Conservation (phyloP, 208 protist species). For the Acanthamoeba lenticulata region DNA sequence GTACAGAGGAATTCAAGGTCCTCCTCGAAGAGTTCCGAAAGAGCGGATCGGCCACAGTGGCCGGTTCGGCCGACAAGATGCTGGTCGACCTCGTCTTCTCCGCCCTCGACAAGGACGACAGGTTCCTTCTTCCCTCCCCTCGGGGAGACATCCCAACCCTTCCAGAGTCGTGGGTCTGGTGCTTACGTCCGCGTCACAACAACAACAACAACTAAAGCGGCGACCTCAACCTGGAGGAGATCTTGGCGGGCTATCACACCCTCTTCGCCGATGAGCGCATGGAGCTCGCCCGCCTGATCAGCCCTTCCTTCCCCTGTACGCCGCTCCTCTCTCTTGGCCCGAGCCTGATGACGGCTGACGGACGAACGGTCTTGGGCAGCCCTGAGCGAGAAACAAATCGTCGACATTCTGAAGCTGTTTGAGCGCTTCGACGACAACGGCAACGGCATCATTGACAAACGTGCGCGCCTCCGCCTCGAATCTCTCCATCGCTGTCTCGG, state of each 20-base stretch:
- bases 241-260: slow-evolving; percentile 1
- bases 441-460: slow-evolving; percentile 53
- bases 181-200: background rate
- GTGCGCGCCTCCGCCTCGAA: background rate
- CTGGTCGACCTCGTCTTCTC: slow-evolving; percentile 16
- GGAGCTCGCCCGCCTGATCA: slow-evolving; percentile 1
- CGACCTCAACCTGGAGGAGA: slow-evolving; percentile 26
- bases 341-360: no score
- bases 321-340: background rate
- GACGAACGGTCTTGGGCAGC: background rate
- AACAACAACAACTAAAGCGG: background rate
- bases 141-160: no score
- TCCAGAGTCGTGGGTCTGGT: no score
- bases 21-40: slow-evolving; percentile 10
- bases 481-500: background rate
- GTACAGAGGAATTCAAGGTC: background rate
- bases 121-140: no score
- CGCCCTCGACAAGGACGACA: slow-evolving; percentile 52
- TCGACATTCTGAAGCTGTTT: background rate
- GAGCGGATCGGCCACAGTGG: slow-evolving; percentile 9
- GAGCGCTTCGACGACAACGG: slow-evolving; percentile 49
- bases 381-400: slow-evolving; percentile 38
- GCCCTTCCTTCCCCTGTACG: background rate
- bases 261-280: slow-evolving; percentile 21
- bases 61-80: slow-evolving; percentile 26